Conservation (phyloP, 2,329 filamentous ascomycete species). For the Beauveria rudraprayagi region DNA sequence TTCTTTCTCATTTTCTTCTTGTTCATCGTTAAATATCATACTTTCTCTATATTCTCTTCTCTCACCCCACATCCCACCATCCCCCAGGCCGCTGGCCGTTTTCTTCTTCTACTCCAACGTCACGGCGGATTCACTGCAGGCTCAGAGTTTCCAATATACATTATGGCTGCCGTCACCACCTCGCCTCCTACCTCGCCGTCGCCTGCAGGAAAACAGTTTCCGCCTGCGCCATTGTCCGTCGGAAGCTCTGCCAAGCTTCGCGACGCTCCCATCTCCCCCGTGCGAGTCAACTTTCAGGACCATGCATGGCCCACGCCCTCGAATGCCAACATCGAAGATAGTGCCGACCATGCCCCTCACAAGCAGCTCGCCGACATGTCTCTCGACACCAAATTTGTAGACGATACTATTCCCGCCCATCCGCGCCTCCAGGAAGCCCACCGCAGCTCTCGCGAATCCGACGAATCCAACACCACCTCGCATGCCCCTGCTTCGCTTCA, state of each 20-base stretch:
- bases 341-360: slow-evolving; percentile 17
- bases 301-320: slow-evolving; percentile 46
- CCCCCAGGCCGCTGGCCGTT: neutral
- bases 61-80: neutral
- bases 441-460: slow-evolving; percentile 46
- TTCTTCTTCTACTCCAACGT: neutral
- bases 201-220: slow-evolving; percentile 27
- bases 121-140: slow-evolving; percentile 10
- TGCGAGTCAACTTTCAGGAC: slow-evolving; percentile 44
- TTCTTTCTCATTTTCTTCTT: neutral
- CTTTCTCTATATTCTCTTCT: neutral
- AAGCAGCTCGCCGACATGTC: neutral
- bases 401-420: slow-evolving; percentile 25
- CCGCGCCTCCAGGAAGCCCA: slow-evolving; percentile 29
- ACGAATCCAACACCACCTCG: slow-evolving; percentile 40
- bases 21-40: slow-evolving; percentile 5
- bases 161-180: slow-evolving; percentile 19
- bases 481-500: slow-evolving; percentile 41
- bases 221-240: slow-evolving; percentile 21
- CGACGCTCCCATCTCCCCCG: slow-evolving; percentile 47
- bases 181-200: slow-evolving; percentile 25
- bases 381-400: slow-evolving; percentile 10
- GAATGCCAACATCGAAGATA: slow-evolving; percentile 42
- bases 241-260: slow-evolving; percentile 37
- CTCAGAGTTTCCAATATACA: slow-evolving; percentile 11